These are phyloP conservation scores for Cryptosporidium andersoni DNA, from an alignment of 169 alveolate species.

Conservation along the genomic window DNA sequence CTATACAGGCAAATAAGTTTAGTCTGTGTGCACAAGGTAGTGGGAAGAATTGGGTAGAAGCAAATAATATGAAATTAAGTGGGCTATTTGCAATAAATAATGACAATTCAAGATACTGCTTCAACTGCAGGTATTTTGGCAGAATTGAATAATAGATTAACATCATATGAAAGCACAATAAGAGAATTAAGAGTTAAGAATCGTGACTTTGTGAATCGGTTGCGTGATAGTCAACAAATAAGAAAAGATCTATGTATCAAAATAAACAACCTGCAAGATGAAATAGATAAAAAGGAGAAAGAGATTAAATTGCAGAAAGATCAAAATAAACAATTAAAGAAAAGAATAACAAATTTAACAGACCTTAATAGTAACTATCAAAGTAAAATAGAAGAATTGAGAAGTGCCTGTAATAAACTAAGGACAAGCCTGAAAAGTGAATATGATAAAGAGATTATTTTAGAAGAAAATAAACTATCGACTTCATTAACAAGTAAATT, in stretches of 20 bases:
- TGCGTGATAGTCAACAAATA: conserved; percentile 66
- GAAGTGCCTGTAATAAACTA: conserved; percentile 21
- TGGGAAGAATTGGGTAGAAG: neutral
- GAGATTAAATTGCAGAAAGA: conserved; percentile 49
- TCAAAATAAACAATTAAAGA: conserved; percentile 60
- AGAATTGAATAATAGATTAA: conserved; percentile 61
- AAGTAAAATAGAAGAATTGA: conserved; percentile 53
- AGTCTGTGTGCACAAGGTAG: neutral
- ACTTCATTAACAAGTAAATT: conserved; percentile 21
- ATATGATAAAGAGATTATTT: neutral
- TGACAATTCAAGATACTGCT: conserved; percentile 68
- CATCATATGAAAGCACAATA: conserved; percentile 68
- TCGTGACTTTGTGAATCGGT: conserved; percentile 49
- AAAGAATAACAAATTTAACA: conserved; percentile 51
- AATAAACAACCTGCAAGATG: conserved; percentile 61
- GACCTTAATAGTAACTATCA: conserved; percentile 55
- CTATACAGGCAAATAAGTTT: neutral
- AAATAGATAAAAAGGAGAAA: conserved; percentile 55
- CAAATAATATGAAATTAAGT: neutral
- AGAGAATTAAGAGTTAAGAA: conserved; percentile 54
- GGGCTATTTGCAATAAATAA: neutral
- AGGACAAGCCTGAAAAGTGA: conserved; percentile 15
- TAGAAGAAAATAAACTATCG: neutral
- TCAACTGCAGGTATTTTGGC: conserved; percentile 71
- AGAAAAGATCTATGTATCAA: conserved; percentile 61